Base-by-base conservation (phyloP, 176 grass and related monocot species). In the Canna indica region DNA sequence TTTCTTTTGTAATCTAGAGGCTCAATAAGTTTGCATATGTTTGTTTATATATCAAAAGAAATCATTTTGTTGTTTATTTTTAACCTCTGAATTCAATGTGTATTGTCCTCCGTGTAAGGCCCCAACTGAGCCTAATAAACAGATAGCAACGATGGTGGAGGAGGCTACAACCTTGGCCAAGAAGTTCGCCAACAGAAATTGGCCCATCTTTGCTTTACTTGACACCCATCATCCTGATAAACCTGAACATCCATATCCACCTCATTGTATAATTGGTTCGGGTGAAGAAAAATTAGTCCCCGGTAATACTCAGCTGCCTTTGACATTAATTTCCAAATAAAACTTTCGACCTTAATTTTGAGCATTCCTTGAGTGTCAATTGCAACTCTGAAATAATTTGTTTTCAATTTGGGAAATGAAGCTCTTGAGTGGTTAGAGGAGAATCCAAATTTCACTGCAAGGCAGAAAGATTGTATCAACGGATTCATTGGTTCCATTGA, bases 231-330 rank as follows among this genome's bases (percentile, higher is more conserved):
- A 83, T 64, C 81, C 84, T 0, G 93, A 90, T 65, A 97, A 92
- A 50, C 86, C 93, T 0, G 93, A 97, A 48, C 79, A 76, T 3
- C 93, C 93, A 4, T 97, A 82, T 58, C 93, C 93, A 10, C 88
- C 93, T 48, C 93, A 97, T 68, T 97, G 93, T 62, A 92, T 97
- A 42, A 90, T 97, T 32, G 88, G 86, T 12, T 66, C 93, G 0
- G 93, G 83, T 7, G 93, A 97, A 82, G 93, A 91, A 66, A 92
- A 92, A 38, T 77, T 97, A 0, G 83, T 97, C 82, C 88, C 93
- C 68, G 93, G 93, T 91, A 48, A 22, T 18, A 58, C 73, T 22
- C 26, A 41, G 33, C 28, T n/a, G 45, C 68, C 68, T 26, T 24
- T 27, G 17, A 13, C n/a, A 12, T 63, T 60, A 30, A 6, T 64